A percentile compares a stretch with the other conserved stretches of the same genome.
These are phyloP conservation scores for Sergeia podlipaevii DNA, from an alignment of 208 protist species.

Conservation along the genomic window DNA sequence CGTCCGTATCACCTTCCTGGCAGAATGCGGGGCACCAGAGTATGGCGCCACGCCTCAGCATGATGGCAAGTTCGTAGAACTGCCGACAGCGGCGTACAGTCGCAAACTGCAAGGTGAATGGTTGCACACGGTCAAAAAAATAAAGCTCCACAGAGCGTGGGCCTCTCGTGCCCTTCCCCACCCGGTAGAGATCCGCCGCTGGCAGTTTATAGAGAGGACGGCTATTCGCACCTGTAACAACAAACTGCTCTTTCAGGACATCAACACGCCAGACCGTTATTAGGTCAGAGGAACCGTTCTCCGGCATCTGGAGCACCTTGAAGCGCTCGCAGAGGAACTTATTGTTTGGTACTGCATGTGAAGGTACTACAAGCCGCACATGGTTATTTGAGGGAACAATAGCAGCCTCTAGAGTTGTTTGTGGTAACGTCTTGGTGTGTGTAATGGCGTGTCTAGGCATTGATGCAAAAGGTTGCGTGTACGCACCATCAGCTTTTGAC, in stretches of 20 bases:
- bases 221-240: slow-evolving; percentile 45
- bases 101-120: slow-evolving; percentile 67
- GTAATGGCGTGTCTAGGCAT: no score
- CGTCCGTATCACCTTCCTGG: slow-evolving; percentile 48
- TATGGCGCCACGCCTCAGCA: slow-evolving; percentile 62
- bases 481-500: no score
- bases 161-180: slow-evolving; percentile 45
- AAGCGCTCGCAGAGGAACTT: slow-evolving; percentile 58
- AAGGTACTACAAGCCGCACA: slow-evolving; percentile 41
- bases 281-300: slow-evolving; percentile 29
- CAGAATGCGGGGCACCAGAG: slow-evolving; percentile 74
- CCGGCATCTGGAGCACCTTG: slow-evolving; percentile 52
- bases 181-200: slow-evolving; percentile 50
- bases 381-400: slow-evolving; percentile 23
- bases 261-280: slow-evolving; percentile 75
- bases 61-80: slow-evolving; percentile 70
- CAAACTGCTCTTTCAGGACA: slow-evolving; percentile 44
- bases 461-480: no score
- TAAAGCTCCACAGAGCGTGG: slow-evolving; percentile 46
- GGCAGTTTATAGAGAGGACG: slow-evolving; percentile 43
- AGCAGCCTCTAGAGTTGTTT: no score
- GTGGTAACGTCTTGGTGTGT: no score
- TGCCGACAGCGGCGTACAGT: slow-evolving; percentile 40
- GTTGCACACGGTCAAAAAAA: slow-evolving; percentile 71
- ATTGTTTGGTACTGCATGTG: slow-evolving; percentile 66